A percentile compares a stretch with the other conserved stretches of the same genome.
phyloP scores from a whole-genome alignment of 345 rosid genomes.

The Syzygium oleosum region DNA sequence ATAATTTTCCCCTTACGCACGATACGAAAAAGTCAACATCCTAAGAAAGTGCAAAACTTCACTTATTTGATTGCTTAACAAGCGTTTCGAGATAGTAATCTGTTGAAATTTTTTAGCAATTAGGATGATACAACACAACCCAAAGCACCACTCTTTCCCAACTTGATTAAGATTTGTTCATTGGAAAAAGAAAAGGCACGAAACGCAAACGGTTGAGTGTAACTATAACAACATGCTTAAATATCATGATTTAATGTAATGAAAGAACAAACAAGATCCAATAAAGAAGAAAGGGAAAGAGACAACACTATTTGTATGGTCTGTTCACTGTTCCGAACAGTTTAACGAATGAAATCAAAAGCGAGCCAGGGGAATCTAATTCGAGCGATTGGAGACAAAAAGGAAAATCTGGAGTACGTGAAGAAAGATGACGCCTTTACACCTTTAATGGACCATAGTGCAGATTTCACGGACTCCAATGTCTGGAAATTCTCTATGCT shows the following conservation, averaged over 20 bases:
- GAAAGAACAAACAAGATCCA: neutral
- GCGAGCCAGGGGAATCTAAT: neutral
- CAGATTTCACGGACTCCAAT: neutral
- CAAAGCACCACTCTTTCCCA: rapidly evolving
- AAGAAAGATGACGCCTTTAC: neutral
- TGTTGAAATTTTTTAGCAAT: neutral
- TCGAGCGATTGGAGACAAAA: neutral
- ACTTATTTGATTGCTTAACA: neutral
- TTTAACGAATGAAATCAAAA: neutral
- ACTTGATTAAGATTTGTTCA: neutral
- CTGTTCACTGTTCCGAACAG: neutral
- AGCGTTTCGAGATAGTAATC: neutral
- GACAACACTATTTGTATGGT: neutral
- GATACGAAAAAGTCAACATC: rapidly evolving
- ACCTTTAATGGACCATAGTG: conserved; percentile 2
- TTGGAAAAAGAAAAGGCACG: too few relatives aligned
- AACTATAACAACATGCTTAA: neutral
- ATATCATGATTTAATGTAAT: neutral
- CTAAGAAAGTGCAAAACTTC: neutral
- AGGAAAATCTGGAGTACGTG: neutral
- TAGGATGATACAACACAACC: rapidly evolving
- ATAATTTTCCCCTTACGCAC: neutral
- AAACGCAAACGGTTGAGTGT: neutral
- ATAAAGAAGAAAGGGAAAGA: neutral
- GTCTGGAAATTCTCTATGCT: neutral